Conservation (phyloP, 176 grass and related monocot species). For the Oryza australiensis region DNA sequence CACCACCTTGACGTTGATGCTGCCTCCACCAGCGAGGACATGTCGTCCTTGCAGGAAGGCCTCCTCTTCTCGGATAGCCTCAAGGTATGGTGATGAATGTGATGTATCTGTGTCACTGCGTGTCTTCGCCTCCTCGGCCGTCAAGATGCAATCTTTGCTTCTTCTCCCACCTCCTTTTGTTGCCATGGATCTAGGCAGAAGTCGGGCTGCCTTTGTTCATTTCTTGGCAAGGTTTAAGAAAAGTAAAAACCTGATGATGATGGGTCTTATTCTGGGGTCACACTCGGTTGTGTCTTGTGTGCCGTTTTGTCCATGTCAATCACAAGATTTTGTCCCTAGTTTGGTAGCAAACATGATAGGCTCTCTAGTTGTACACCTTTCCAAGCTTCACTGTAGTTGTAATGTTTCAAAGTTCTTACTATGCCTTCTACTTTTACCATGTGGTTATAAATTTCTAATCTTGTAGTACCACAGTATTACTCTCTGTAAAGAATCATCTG, state of each 20-base stretch:
- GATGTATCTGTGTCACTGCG: neutral
- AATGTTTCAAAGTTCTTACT: neutral
- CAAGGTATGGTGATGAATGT: conserved; percentile 44
- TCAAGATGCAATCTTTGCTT: neutral
- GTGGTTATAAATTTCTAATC: neutral
- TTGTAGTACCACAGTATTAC: neutral
- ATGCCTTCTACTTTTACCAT: neutral
- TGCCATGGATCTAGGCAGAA: conserved; percentile 37
- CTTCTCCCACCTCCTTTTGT: neutral
- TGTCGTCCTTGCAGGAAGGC: conserved; percentile 68
- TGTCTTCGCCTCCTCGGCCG: neutral
- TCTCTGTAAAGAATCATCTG: neutral
- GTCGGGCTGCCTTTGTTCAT: conserved; percentile 15
- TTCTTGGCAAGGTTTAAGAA: neutral
- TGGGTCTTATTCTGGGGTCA: neutral
- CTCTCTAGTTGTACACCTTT: neutral
- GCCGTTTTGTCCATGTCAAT: conserved; percentile 42
- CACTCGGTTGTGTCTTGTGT: neutral
- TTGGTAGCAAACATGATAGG: conserved; percentile 25
- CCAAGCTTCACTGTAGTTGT: conserved; percentile 12
- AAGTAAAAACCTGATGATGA: neutral
- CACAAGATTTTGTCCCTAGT: conserved; percentile 38
- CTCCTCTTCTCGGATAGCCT: conserved; percentile 85
- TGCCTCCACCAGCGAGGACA: conserved; percentile 52
- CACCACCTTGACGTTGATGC: conserved; percentile 45